Conservation (phyloP, 1,139 yeast species). For the Yamadazyma trypodendri region DNA sequence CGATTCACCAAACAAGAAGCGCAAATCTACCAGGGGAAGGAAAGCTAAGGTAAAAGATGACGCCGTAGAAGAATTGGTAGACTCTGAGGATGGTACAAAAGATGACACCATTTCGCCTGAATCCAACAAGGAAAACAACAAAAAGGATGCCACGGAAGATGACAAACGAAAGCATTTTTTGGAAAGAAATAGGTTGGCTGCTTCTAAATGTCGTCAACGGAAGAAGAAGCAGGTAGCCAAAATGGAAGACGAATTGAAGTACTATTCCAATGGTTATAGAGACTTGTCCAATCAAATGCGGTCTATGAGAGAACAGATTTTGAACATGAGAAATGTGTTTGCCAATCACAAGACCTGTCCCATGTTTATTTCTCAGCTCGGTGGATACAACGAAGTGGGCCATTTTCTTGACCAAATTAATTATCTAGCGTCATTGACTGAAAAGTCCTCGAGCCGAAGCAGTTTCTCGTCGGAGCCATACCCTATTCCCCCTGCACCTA, state of each 20-base stretch:
- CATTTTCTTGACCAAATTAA: conserved; percentile 33
- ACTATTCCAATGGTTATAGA: conserved; percentile 70
- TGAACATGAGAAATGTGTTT: conserved; percentile 43
- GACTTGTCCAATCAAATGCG: conserved; percentile 60
- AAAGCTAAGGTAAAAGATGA: conserved; percentile 10
- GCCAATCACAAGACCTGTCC: conserved; percentile 42
- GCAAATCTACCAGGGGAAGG: conserved; percentile 7
- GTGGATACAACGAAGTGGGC: conserved; percentile 38
- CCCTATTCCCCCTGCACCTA: conserved; percentile 13
- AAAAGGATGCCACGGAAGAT: conserved; percentile 17
- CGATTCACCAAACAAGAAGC: conserved; percentile 4
- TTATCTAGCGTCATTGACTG: conserved; percentile 18
- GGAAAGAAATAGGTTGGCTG: conserved; percentile 93
- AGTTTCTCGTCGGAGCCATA: conserved; percentile 6
- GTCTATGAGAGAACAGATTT: conserved; percentile 59
- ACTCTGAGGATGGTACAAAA: conserved; percentile 7
- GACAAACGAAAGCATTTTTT: conserved; percentile 80
- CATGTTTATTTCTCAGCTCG: conserved; percentile 31
- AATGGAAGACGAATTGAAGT: conserved; percentile 74
- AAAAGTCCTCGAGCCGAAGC: conserved; percentile 11
- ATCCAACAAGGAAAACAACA: conserved; percentile 14
- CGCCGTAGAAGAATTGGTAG: conserved; percentile 4
- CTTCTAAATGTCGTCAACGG: conserved; percentile 91
- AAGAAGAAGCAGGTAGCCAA: conserved; percentile 86
- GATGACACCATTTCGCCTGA: conserved; percentile 6